A percentile compares a stretch with the other conserved stretches of the same genome.
Conservation (phyloP, 305 asterid genomes). For the Fraxinus sp. region DNA sequence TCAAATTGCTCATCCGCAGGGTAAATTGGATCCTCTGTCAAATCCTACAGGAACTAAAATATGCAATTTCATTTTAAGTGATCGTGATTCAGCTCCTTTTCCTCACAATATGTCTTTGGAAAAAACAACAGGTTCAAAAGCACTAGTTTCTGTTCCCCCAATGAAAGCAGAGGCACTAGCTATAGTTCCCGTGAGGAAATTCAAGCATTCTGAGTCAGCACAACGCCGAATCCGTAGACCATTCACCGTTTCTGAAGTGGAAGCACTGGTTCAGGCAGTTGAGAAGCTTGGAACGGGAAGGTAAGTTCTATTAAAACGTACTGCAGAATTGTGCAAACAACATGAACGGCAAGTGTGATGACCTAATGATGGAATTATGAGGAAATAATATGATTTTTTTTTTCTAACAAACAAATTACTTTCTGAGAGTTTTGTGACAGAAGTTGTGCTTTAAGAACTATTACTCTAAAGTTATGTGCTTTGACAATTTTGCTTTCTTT, state of each 20-base stretch:
- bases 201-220: slow-evolving; percentile 76
- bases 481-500: neutral
- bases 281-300: slow-evolving; percentile 99
- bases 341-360: neutral
- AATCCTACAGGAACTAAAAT: slow-evolving; percentile 34
- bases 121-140: slow-evolving; percentile 58
- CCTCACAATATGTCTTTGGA: slow-evolving; percentile 54
- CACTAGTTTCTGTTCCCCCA: slow-evolving; percentile 55
- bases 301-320: slow-evolving; percentile 34
- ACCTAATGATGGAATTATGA: neutral
- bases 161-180: slow-evolving; percentile 48
- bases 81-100: slow-evolving; percentile 68
- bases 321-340: neutral
- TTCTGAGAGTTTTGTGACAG: neutral
- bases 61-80: slow-evolving; percentile 61
- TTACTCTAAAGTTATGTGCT: neutral
- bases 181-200: slow-evolving; percentile 54
- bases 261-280: slow-evolving; percentile 95
- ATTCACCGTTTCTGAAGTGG: slow-evolving; percentile 92
- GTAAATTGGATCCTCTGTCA: slow-evolving; percentile 28
- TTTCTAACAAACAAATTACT: neutral
- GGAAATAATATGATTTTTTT: neutral
- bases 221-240: slow-evolving; percentile 93
- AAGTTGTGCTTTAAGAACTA: neutral
- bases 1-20: slow-evolving; percentile 28